These are phyloP conservation scores for Yamadazyma sp. DNA, from an alignment of 1,139 yeast genomes.

Conservation along the genomic window DNA sequence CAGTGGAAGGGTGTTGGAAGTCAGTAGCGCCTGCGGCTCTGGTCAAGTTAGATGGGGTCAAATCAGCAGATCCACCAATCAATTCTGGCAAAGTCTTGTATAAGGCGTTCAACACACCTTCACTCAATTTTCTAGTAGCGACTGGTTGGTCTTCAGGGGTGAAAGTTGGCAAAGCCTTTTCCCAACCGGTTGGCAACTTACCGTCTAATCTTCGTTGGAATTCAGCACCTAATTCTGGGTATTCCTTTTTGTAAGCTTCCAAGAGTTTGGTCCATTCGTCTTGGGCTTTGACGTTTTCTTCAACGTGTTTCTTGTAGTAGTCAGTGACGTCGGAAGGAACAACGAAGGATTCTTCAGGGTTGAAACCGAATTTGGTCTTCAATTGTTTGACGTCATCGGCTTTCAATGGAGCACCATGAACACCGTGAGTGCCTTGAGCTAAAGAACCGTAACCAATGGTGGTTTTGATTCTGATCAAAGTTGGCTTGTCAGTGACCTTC, in stretches of 20 bases:
- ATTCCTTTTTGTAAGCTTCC: slow-evolving; percentile 62
- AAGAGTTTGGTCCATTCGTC: slow-evolving; percentile 71
- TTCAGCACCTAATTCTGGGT: slow-evolving; percentile 74
- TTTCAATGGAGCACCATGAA: slow-evolving; percentile 97
- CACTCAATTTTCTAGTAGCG: slow-evolving; percentile 96
- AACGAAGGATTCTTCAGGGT: slow-evolving; percentile 77
- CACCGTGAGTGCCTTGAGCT: slow-evolving; percentile 83
- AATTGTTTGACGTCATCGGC: slow-evolving; percentile 89
- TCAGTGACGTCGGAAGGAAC: slow-evolving; percentile 86
- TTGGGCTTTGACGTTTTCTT: slow-evolving; percentile 61
- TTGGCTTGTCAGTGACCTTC: slow-evolving; percentile 79
- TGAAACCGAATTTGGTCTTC: slow-evolving; percentile 82
- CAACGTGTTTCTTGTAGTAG: slow-evolving; percentile 58
- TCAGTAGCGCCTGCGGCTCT: slow-evolving; percentile 82
- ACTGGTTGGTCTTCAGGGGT: slow-evolving; percentile 76
- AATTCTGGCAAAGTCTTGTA: slow-evolving; percentile 78
- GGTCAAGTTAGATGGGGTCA: slow-evolving; percentile 97
- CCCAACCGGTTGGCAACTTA: slow-evolving; percentile 87
- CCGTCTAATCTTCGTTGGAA: slow-evolving; percentile 77
- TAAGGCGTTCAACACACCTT: slow-evolving; percentile 69
- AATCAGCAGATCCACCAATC: slow-evolving; percentile 97
- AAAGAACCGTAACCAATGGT: slow-evolving; percentile 95
- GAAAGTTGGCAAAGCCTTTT: slow-evolving; percentile 73
- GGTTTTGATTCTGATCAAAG: slow-evolving; percentile 85
- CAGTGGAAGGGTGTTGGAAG: slow-evolving; percentile 88